These are phyloP conservation scores for Curvularia sp. DNA, from an alignment of 2,329 filamentous ascomycete species.

Conservation along the genomic window DNA sequence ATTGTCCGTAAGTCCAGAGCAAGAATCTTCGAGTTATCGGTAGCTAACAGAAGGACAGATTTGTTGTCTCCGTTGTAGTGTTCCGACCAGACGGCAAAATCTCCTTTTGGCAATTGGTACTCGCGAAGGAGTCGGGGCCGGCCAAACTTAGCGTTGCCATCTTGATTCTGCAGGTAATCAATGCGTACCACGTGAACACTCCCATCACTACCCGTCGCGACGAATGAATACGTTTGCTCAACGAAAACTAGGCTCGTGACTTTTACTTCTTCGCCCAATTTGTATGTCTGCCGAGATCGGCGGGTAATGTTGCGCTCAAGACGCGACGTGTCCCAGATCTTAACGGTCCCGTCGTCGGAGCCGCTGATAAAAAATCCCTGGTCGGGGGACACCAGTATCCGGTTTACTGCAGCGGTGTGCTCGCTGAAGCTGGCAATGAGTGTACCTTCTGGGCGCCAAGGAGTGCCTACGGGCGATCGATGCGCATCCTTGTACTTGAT, in stretches of 20 bases:
- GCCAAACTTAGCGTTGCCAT: conserved; percentile 71
- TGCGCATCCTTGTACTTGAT: conserved; percentile 64
- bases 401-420: conserved; percentile 81
- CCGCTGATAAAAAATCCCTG: conserved; percentile 94
- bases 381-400: conserved; percentile 83
- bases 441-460: conserved; percentile 84
- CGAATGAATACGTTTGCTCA: conserved; percentile 91
- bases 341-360: conserved; percentile 88
- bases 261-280: conserved; percentile 72
- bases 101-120: conserved; percentile 75
- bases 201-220: conserved; percentile 89
- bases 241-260: conserved; percentile 89
- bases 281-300: conserved; percentile 84
- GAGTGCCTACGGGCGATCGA: conserved; percentile 58
- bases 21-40: conserved; percentile 81
- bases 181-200: conserved; percentile 83
- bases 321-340: conserved; percentile 89
- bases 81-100: conserved; percentile 88
- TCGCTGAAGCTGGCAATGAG: conserved; percentile 90
- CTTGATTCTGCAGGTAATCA: conserved; percentile 66
- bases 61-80: conserved; percentile 84
- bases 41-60: conserved; percentile 86
- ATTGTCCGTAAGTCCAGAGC: conserved; percentile 89
- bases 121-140: conserved; percentile 75
- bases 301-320: conserved; percentile 91